These are phyloP conservation scores for Craspedostauros australis DNA, from an alignment of 108 stramenopile species.

Conservation along the genomic window DNA sequence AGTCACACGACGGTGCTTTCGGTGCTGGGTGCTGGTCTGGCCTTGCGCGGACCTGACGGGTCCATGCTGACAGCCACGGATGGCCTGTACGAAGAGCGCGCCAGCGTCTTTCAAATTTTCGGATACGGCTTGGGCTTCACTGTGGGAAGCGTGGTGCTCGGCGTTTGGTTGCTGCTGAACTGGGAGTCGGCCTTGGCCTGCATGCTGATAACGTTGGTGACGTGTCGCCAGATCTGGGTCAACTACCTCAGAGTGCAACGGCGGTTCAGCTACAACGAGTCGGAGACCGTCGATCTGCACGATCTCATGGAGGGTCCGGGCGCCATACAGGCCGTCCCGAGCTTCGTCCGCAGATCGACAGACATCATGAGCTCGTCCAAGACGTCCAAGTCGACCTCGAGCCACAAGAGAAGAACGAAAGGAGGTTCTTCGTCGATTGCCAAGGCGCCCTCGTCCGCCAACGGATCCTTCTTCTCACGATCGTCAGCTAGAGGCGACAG, in stretches of 20 bases:
- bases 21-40: constrained; percentile 76
- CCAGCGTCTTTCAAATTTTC: constrained; percentile 58
- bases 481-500: no score
- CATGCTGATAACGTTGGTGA: constrained; percentile 43
- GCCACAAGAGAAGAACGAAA: no score
- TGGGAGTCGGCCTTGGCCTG: constrained; percentile 73
- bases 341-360: no score
- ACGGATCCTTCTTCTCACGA: no score
- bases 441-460: no score
- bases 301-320: constrained; percentile 82
- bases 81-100: constrained; percentile 75
- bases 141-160: constrained; percentile 25
- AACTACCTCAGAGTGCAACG: constrained; percentile 56
- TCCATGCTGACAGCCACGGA: constrained; percentile 91
- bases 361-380: no score
- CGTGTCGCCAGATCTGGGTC: constrained; percentile 42
- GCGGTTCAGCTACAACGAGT: constrained; percentile 79
- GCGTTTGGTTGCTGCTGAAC: constrained; percentile 55
- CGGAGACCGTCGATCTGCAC: constrained; percentile 72
- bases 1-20: constrained; percentile 73
- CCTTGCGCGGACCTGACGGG: constrained; percentile 86
- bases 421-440: no score
- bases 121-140: constrained; percentile 64
- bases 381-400: no score
- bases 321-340: constrained; percentile 41